These are phyloP conservation scores for Pythium diclinum DNA, from an alignment of 352 stramenopile genomes.

Conservation along the genomic window DNA sequence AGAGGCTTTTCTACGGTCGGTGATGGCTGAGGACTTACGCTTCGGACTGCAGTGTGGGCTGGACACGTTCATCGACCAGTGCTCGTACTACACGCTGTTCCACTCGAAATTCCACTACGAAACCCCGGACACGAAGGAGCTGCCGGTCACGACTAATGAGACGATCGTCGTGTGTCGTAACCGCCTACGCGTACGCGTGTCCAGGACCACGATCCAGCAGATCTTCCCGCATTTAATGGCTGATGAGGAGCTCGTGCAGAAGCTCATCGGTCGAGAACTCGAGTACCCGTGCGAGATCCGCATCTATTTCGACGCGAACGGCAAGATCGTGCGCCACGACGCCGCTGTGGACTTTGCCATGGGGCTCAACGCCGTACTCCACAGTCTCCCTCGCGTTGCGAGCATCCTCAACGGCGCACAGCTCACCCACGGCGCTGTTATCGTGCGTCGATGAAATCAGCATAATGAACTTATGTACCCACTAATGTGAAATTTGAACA, in stretches of 20 bases:
- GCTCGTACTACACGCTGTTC: slow-evolving; percentile 14
- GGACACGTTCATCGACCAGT: slow-evolving; percentile 9
- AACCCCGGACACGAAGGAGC: background rate
- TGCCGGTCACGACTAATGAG: background rate
- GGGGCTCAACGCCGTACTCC: slow-evolving; percentile 31
- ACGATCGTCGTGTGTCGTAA: slow-evolving; percentile 4
- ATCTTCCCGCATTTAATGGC: slow-evolving; percentile 45
- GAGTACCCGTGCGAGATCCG: slow-evolving; percentile 43
- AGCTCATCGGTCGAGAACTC: slow-evolving; percentile 43
- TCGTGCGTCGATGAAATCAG: slow-evolving; percentile 15
- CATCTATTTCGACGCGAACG: slow-evolving; percentile 40
- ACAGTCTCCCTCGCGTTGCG: slow-evolving; percentile 26
- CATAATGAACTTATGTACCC: background rate
- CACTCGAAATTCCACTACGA: background rate
- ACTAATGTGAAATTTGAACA: background rate
- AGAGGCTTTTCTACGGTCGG: background rate
- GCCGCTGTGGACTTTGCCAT: slow-evolving; percentile 39
- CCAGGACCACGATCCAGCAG: slow-evolving; percentile 45
- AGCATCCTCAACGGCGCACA: slow-evolving; percentile 35
- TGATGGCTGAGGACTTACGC: background rate
- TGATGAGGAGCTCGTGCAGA: slow-evolving; percentile 33
- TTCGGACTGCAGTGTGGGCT: background rate
- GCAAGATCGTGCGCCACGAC: slow-evolving; percentile 45
- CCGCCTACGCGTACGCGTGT: slow-evolving; percentile 38
- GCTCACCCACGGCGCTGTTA: slow-evolving; percentile 46